Evolutionary conservation across 2,329 filamentous ascomycete genomes (phyloP), one percentile per base, ranked within the genome.

Genomic region (Microcyclospora tardicrescens): DNA sequence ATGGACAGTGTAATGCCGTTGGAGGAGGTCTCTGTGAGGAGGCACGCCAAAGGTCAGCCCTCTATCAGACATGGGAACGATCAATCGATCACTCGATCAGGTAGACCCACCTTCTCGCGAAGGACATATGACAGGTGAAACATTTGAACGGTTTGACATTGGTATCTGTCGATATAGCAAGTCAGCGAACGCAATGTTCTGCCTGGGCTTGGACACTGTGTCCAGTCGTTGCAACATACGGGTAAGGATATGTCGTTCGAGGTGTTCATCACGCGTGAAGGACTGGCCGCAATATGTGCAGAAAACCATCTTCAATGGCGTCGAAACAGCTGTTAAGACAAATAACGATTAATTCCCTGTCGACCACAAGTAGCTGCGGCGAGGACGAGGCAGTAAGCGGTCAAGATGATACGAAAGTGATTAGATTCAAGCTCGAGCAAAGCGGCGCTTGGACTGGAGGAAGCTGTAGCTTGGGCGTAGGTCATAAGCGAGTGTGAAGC

Each of bases 101-200:
- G 40, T 24, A 5, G 13, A 60, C 64, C 40, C 52, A 71, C 67
- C 67, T 61, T 46, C 67, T 58, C 45, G 67, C 67, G 49, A 71
- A 71, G 41, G 66, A 69, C 67, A 71, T 71, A 43, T 71, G 67
- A 49, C 67, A 71, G 28, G 65, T 69, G 43, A 67, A 68, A 54
- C 67, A 71, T 56, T 69, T 70, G 61, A 68, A 71, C 2, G 67
- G 67, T 54, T 71, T 71, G n/a, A 71, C 65, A 50, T 70, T 69
- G 39, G 67, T 71, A 46, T 71, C 66, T 69, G 47, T 9, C 19
- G 31, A 24, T 8, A 31, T 4, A 11, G 8, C 12, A 16, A 16
- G 42, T 49, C 34, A 51, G 43, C 42, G 29, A 30, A 19, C 19
- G 12, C 28, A 28, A 35, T 16, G 24, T 16, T 37, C 19, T 8